Base-by-base conservation (phyloP, 208 protist species). In the Herpetomonas samuelpessoai region DNA sequence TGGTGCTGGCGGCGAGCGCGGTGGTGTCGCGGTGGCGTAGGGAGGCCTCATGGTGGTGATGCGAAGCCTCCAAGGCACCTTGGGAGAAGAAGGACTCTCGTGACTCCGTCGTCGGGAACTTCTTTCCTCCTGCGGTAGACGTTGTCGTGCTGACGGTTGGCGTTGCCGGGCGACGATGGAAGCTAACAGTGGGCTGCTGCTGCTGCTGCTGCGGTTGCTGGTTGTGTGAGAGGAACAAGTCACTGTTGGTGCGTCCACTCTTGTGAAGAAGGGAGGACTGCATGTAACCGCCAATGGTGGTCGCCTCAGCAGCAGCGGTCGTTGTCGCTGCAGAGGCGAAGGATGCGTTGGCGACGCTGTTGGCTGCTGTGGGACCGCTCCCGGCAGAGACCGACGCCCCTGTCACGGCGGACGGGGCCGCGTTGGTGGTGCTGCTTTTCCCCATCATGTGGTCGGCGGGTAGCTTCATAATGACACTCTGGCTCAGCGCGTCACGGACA, bases 401-500 rank as follows among this genome's bases (percentile, higher is more conserved):
- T 12, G 28, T 14, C 16, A 39, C 45, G 7, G 62, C 46, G 22
- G 38, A 27, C 25, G 53, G 21, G 27, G 46, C 35, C 2, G 41
- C 51, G 50, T 30, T 24, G 14, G 39, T n/a, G 16, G 64, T 53
- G 39, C 39, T 7, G 29, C 30, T 54, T 10, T 62, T 62, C 9
- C 16, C 6, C 14, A 21, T 46, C 26, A 26, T 61, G 61, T 79
- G 76, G 28, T 63, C 62, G 19, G 60, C 31, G 7, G 75, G 64
- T 1, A 86, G 59, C 14, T 62, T 71, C 39, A 62, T 64, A 35
- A 86, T 50, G 1, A 88, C 70, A 39, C 81, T 88, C 44, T 88
- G 76, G 55, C 81, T 88, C 21, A 88, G 72, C 4, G 75, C 76
- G 31, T 88, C 81, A 24, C 76, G 60, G 47, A 88, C 71, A 25